phyloP scores from a whole-genome alignment of 2,329 filamentous ascomycete species.

The Cladosporium cucumerinum region DNA sequence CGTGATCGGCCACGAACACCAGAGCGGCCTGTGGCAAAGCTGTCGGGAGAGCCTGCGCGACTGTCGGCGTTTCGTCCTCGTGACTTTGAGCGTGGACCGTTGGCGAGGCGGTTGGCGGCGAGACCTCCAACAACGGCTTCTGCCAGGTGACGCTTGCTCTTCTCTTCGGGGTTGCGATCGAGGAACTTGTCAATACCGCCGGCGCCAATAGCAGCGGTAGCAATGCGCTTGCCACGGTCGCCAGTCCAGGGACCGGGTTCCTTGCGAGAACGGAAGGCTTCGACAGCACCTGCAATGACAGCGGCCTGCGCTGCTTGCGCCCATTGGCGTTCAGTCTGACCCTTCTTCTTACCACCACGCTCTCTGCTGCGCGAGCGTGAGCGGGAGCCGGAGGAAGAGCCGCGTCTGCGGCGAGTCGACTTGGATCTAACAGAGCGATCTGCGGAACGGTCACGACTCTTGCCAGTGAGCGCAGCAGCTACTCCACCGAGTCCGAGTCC shows the following conservation, averaged over 20 bases:
- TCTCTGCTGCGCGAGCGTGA: conserved; percentile 49
- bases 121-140: conserved; percentile 88
- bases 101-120: conserved; percentile 78
- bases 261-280: conserved; percentile 87
- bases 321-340: conserved; percentile 62
- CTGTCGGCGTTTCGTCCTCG: conserved; percentile 47
- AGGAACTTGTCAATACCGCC: conserved; percentile 79
- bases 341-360: conserved; percentile 44
- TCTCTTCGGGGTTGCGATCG: conserved; percentile 65
- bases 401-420: conserved; percentile 50
- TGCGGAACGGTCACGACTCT: conserved; percentile 57
- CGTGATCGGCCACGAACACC: conserved; percentile 35
- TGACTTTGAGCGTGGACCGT: conserved; percentile 70
- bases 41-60: conserved; percentile 39
- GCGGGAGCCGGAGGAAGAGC: conserved; percentile 44
- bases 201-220: conserved; percentile 81
- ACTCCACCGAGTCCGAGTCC: conserved; percentile 57
- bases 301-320: conserved; percentile 86
- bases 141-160: conserved; percentile 74
- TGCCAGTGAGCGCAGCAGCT: conserved; percentile 49
- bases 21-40: conserved; percentile 19
- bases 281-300: conserved; percentile 81
- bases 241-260: conserved; percentile 87
- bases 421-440: conserved; percentile 33
- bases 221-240: conserved; percentile 84